Evolutionary conservation across 1,139 yeast species (phyloP), one percentile per base, ranked within the genome.

Genomic region (Candida sanyaensis): DNA sequence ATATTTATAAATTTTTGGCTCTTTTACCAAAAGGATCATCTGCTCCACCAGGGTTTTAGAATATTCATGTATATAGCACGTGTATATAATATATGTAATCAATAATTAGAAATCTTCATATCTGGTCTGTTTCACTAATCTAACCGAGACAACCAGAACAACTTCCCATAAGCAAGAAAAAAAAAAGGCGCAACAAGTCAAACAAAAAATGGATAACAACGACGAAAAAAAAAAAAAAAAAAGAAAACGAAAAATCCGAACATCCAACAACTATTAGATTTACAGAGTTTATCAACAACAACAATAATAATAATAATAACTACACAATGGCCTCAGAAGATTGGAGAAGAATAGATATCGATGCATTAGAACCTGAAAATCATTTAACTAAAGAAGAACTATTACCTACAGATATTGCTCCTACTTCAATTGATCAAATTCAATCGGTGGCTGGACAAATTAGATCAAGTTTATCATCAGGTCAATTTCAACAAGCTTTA

Each of bases 311-410:
- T n/a, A n/a, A n/a, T n/a, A 17, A 17, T 17, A 17, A 17, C 17
- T 10, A 27, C 33, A 44, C 38, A 36, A 53, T 53, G 55, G 37
- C 55, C 33, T 47, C 44, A 34, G 74, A 69, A 50, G 75, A 77
- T 62, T 70, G 81, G 81, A 79, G 99, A 79, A 83, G 92, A 77
- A 88, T 92, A 59, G 97, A 93, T 65, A 84, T 93, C 50, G 98
- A 93, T 68, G 89, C 91, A 24, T 83, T 84, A 59, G 97, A 92
- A 61, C 87, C 96, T 6, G 97, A 90, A 47, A 80, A 80, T 50
- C 83, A 84, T 58, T 69, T 88, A 55, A 73, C 85, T 26, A 77
- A 77, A 41, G 84, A 79, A 54, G 93, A 88, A 46, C 73, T 88
- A 57, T 66, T 79, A 23, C 91, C 91, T 13, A 86, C 88, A 32